A percentile compares a stretch with the other conserved stretches of the same genome.
These are phyloP conservation scores for Tetradesmus lagerheimii DNA, from an alignment of 139 green algal species.

Conservation along the genomic window DNA sequence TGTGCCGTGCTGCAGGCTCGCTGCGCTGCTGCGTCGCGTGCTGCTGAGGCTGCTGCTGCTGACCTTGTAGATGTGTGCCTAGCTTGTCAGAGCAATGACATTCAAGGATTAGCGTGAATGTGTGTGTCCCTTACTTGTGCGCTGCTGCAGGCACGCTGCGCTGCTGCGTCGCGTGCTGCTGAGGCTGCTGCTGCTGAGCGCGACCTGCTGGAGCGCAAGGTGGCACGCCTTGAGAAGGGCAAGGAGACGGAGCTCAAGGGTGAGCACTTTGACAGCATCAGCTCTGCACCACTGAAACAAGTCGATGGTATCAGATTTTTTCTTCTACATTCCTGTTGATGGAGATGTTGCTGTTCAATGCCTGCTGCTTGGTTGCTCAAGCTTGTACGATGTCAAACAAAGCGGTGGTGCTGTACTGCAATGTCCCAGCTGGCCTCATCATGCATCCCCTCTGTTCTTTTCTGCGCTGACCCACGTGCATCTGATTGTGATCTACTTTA, in stretches of 20 bases:
- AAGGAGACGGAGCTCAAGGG: conserved; percentile 60
- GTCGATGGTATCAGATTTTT: no score
- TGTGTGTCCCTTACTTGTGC: not conserved
- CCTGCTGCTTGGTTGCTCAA: no score
- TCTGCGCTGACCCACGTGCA: not conserved
- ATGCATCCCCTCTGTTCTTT: no score
- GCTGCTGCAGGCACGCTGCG: not conserved
- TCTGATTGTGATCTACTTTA: not conserved
- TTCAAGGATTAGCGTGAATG: no score
- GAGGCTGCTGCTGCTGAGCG: conserved; percentile 61
- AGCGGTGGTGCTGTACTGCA: no score
- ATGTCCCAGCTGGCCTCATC: no score
- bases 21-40: not conserved
- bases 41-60: conserved; percentile 52
- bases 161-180: conserved; percentile 9
- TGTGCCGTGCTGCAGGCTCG: not conserved
- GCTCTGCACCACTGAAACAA: no score
- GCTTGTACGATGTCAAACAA: no score
- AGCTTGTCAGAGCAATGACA: no score
- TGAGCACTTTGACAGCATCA: not conserved
- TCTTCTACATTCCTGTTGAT: no score
- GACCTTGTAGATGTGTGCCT: no score
- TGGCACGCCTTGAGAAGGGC: conserved; percentile 80
- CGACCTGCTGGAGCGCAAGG: conserved; percentile 87
- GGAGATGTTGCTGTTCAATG: no score